Conservation (phyloP, 306 rosid species). For the Neltuma alba region DNA sequence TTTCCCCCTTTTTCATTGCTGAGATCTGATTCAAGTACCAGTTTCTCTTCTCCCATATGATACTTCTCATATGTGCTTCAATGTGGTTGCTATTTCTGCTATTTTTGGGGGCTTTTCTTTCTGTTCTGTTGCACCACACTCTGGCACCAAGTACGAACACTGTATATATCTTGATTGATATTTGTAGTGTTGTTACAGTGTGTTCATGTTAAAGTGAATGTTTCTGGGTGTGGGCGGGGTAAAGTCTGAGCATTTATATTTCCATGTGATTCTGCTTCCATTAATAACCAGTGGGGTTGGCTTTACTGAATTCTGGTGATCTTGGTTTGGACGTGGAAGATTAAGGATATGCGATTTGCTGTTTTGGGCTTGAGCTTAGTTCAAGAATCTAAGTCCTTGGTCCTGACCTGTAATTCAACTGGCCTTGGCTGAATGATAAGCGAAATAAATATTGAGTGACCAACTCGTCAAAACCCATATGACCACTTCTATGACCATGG, state of each 20-base stretch:
- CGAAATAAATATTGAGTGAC: neutral
- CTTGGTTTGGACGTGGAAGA: neutral
- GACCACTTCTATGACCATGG: neutral
- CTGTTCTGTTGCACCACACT: neutral
- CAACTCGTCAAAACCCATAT: neutral
- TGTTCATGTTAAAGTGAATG: neutral
- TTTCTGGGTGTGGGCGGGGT: neutral
- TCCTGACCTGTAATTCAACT: neutral
- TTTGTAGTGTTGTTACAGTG: neutral
- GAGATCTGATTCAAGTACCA: constrained; percentile 52
- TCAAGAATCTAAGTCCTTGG: neutral
- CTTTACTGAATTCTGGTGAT: neutral
- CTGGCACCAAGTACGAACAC: neutral
- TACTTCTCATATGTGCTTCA: neutral
- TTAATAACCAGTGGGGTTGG: neutral
- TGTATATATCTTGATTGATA: neutral
- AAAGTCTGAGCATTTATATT: neutral
- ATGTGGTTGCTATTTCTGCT: neutral
- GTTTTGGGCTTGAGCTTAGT: neutral
- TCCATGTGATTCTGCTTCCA: neutral
- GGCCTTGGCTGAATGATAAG: neutral
- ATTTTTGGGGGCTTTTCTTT: constrained; percentile 18
- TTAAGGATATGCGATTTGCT: neutral
- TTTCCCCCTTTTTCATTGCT: neutral
- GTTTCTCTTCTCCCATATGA: neutral